Percentiles rank a stretch among this genome's conserved stretches.
phyloP scores from a whole-genome alignment of 805 yeast genomes.

The Barnettozyma sucrosica region DNA sequence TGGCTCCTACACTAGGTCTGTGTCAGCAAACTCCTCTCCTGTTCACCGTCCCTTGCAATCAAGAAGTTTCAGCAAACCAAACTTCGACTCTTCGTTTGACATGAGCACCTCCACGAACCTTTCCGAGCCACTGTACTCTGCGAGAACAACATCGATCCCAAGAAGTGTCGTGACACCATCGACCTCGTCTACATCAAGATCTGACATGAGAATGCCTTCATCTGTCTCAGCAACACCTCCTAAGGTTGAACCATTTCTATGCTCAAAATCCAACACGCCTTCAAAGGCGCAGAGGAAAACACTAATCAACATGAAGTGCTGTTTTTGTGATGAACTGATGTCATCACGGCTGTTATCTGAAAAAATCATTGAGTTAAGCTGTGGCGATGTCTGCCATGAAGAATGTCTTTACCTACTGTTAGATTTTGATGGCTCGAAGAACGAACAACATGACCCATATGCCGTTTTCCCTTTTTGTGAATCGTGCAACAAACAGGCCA shows the following conservation, averaged over 20 bases:
- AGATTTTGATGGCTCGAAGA: conserved; percentile 1
- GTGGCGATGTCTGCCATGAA: conserved; percentile 43
- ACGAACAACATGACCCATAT: conserved; percentile 5
- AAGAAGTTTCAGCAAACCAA: not conserved
- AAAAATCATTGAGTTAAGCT: conserved; percentile 32
- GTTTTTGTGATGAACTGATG: conserved; percentile 39
- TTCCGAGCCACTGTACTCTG: conserved; percentile 3
- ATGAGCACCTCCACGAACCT: not conserved
- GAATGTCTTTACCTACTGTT: conserved; percentile 34
- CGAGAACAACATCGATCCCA: conserved; percentile 20
- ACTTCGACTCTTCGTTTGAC: not conserved
- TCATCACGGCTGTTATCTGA: conserved; percentile 34
- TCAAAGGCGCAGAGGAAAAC: conserved; percentile 16
- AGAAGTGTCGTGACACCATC: conserved; percentile 5
- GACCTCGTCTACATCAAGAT: not conserved
- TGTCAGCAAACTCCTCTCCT: not conserved
- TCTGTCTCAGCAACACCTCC: conserved; percentile 9
- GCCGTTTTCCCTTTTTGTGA: conserved; percentile 23
- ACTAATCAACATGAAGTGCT: conserved; percentile 27
- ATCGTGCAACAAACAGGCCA: conserved; percentile 15
- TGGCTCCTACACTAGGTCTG: not conserved
- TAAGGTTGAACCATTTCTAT: conserved; percentile 17
- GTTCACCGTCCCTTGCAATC: not conserved
- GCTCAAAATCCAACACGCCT: conserved; percentile 10
- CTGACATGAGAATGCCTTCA: not conserved